Evolutionary conservation across 805 yeast genomes (phyloP), one percentile per base, ranked within the genome.

Genomic region (Komagataella populi): DNA sequence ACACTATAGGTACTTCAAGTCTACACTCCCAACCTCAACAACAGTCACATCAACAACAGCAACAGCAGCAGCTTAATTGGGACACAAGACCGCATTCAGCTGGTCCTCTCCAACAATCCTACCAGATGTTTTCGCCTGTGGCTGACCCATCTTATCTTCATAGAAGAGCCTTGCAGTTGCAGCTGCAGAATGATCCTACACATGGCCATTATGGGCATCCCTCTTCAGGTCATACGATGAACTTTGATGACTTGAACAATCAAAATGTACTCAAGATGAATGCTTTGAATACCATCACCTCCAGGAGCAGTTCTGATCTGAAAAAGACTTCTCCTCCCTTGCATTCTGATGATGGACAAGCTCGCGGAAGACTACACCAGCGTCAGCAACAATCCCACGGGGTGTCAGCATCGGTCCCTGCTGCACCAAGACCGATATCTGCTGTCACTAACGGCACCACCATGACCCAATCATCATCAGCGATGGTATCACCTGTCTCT

Each of bases 241-340:
- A 53, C 16, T 55, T 51, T 22, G 56, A 53, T 22, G 55, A 56
- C 39, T 36, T 56, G 24, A 54, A 47, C 39, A 52, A 50, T 24
- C 59, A 48, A 51, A 71, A 73, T 30, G 76, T 78, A n/a, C 65
- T 77, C 63, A 82, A 82, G 60, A 66, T 82, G 55, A 84, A 84
- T 4, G 87, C 87, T 0, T 70, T 82, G 52, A 76, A 82, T 23
- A 81, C 87, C 2, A 81, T 81, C 54, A 78, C 78, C 62, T 72
- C 76, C 6, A 63, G 86, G 20, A 30, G 39, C 39, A 30, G 14
- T 12, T 30, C 39, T 30, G 39, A 30, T 30, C 39, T 30, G 14
- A 30, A 30, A 14, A 30, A 30, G 39, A 12, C 39, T 30, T 30
- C 39, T 30, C 39, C 39, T 10, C 39, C 39, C 39, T 30, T 30